These are phyloP conservation scores for Epichloe baconii DNA, from an alignment of 2,329 filamentous ascomycete genomes.

Conservation along the genomic window DNA sequence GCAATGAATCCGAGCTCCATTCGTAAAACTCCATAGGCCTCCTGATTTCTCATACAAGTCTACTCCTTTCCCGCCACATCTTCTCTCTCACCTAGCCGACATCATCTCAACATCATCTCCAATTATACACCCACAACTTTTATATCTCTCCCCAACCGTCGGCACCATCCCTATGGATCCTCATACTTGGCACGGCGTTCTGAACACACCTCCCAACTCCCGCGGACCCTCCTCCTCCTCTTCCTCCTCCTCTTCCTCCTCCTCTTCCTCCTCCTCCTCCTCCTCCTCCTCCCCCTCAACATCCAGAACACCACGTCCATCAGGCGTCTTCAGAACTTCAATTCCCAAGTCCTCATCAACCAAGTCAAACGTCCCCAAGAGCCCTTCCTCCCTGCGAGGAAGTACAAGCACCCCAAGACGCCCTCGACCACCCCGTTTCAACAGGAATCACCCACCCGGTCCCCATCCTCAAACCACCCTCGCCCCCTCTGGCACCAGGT, in stretches of 20 bases:
- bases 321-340: background rate
- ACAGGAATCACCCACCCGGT: background rate
- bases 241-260: too few species aligned
- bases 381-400: too few species aligned
- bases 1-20: too few species aligned
- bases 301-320: background rate
- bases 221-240: background rate
- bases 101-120: too few species aligned
- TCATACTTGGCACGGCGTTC: background rate
- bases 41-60: too few species aligned
- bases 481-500: background rate
- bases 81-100: too few species aligned
- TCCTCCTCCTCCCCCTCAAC: background rate
- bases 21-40: too few species aligned
- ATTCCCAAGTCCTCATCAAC: background rate
- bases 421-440: background rate
- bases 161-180: too few species aligned
- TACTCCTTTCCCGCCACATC: too few species aligned
- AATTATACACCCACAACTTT: too few species aligned
- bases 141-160: too few species aligned
- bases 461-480: background rate
- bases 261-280: background rate
- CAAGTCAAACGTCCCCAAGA: too few species aligned
- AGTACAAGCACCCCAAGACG: background rate
- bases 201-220: background rate